Percentiles rank a stretch among this genome's conserved stretches.
Evolutionary conservation across 139 green algal genomes (phyloP).

Genomic region (Mychonastes homosphaera): DNA sequence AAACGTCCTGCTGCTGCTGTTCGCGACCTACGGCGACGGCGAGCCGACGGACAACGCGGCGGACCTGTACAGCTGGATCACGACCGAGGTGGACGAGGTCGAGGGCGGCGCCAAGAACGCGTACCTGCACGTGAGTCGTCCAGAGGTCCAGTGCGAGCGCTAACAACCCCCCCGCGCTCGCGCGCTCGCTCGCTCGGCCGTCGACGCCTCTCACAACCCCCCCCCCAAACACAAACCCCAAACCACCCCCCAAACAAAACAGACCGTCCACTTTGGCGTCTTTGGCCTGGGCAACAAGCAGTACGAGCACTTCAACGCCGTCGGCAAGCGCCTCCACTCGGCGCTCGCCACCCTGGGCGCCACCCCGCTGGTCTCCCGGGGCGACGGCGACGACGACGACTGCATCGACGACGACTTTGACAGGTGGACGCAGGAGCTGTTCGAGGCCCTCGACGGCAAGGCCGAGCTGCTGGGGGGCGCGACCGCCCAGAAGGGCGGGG

Average conservation of each 20-base stretch:
- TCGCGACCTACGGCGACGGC: slow-evolving; percentile 91
- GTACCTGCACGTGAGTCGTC: slow-evolving; percentile 38
- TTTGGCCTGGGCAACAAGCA: slow-evolving; percentile 96
- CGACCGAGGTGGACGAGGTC: slow-evolving; percentile 37
- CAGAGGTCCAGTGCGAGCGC: too few relatives aligned
- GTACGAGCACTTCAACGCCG: slow-evolving; percentile 95
- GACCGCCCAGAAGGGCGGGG: background rate
- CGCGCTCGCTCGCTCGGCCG: background rate
- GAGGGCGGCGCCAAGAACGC: slow-evolving; percentile 30
- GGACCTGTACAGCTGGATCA: slow-evolving; percentile 77
- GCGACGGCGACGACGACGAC: slow-evolving; percentile 86
- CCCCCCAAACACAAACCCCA: background rate
- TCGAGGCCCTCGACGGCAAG: slow-evolving; percentile 39
- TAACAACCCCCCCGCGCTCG: background rate
- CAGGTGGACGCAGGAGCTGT: slow-evolving; percentile 61
- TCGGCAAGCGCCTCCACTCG: slow-evolving; percentile 69
- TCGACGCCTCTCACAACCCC: background rate
- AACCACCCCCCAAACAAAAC: slow-evolving; percentile 3
- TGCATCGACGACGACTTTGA: slow-evolving; percentile 88
- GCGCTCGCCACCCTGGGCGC: slow-evolving; percentile 56
- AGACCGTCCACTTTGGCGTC: slow-evolving; percentile 65
- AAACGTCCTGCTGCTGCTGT: slow-evolving; percentile 57
- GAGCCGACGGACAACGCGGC: slow-evolving; percentile 88
- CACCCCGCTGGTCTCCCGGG: slow-evolving; percentile 41
- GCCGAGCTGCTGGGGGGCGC: slow-evolving; percentile 26